Evolutionary conservation across 2,329 filamentous ascomycete genomes (phyloP), one percentile per base, ranked within the genome.

Genomic region (Raffaelea deltoideospora): DNA sequence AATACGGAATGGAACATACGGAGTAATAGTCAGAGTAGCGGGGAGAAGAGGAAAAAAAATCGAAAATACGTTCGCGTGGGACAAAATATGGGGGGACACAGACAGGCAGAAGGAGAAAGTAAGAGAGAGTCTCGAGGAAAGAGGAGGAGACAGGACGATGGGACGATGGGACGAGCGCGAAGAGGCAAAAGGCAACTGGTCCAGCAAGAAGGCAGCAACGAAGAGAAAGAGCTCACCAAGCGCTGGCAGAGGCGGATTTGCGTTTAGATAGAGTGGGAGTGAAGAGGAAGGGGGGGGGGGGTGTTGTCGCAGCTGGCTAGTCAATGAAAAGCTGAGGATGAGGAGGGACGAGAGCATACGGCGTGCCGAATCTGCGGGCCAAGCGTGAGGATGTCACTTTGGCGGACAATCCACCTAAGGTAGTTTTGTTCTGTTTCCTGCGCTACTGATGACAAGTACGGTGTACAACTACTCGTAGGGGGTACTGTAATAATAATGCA

Each of bases 291-390:
- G 15, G 33, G 23, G 30, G 32, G 27, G 22, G 31, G 32, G n/a
- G 34, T 15, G 37, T 23, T 37, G 35, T 31, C 15, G 26, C 29
- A 31, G 34, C 30, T 30, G 21, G 20, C 37, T 19, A 14, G 26
- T 20, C 28, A 17, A 14, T 17, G 31, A 31, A 10, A 10, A 31
- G 27, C 19, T 10, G 34, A 23, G 14, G 26, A 34, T n/a, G n/a
- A n/a, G n/a, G n/a, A n/a, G n/a, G n/a, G n/a, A n/a, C n/a, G 33
- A 33, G 24, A 28, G 37, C n/a, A 23, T 8, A 13, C 24, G 34
- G 37, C 33, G 40, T 39, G 37, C 40, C 40, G 37, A 39, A 39
- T 31, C 37, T 37, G 34, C 35, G 34, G 32, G 35, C 37, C 39
- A 37, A 31, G 36, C 36, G 34, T 39, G 36, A 34, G 33, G 27